Evolutionary conservation across 371 early-diverging fungal species (phyloP).

Genomic region (Haplosporangium sp.): DNA sequence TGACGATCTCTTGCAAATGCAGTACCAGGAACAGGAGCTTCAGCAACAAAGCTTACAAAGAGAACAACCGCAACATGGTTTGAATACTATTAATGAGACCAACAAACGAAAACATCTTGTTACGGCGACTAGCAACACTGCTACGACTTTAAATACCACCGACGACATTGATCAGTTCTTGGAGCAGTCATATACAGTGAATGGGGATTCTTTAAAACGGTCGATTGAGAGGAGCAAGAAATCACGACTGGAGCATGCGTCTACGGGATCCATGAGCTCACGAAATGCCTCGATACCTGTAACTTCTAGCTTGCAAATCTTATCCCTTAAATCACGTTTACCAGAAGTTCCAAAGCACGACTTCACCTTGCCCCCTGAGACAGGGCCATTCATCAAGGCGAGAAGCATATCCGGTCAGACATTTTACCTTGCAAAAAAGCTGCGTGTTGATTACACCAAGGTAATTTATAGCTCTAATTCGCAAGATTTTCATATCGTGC

Average conservation of each 20-base stretch:
- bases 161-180: constrained; percentile 32
- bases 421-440: constrained; percentile 41
- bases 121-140: background rate
- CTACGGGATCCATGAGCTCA: constrained; percentile 1
- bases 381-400: constrained; percentile 44
- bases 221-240: constrained; percentile 31
- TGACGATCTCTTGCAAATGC: constrained; percentile 18
- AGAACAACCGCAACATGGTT: background rate
- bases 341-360: constrained; percentile 32
- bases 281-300: background rate
- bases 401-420: constrained; percentile 32
- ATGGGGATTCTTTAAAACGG: background rate
- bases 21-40: constrained; percentile 26
- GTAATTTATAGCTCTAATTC: background rate
- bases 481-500: background rate
- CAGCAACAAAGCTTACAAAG: constrained; percentile 7
- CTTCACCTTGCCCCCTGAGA: constrained; percentile 45
- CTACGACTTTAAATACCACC: background rate
- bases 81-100: constrained; percentile 1
- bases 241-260: constrained; percentile 19
- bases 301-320: background rate
- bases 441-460: constrained; percentile 20
- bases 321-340: background rate
- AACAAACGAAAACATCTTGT: constrained; percentile 31
- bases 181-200: constrained; percentile 13